phyloP scores from a whole-genome alignment of 2,329 filamentous ascomycete species.

The Daldinia eschscholtzii region DNA sequence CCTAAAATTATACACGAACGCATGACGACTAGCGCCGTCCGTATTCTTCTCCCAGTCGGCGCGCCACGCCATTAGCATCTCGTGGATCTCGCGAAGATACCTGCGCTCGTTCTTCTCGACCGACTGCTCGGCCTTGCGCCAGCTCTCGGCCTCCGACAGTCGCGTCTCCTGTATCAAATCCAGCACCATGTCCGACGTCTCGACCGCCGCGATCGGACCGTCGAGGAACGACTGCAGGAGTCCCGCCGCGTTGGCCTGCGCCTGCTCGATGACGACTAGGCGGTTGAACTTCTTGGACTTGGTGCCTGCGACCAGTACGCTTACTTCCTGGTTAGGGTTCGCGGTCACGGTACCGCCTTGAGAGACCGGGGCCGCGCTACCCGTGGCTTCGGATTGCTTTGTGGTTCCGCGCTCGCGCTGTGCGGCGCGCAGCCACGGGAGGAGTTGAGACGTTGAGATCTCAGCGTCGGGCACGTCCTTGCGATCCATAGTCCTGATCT shows the following conservation, averaged over 20 bases:
- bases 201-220: conserved; percentile 87
- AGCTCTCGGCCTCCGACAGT: conserved; percentile 84
- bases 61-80: conserved; percentile 76
- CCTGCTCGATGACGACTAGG: conserved; percentile 85
- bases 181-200: conserved; percentile 86
- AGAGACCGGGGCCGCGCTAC: conserved; percentile 26
- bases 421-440: conserved; percentile 84
- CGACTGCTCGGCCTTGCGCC: conserved; percentile 83
- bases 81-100: conserved; percentile 86
- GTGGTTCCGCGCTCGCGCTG: conserved; percentile 79
- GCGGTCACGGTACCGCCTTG: conserved; percentile 43
- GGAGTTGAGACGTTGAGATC: conserved; percentile 77
- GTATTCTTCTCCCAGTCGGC: conserved; percentile 63
- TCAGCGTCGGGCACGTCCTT: conserved; percentile 83
- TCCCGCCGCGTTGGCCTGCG: conserved; percentile 69
- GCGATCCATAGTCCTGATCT: conserved; percentile 81
- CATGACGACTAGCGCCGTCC: conserved; percentile 70
- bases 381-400: conserved; percentile 34
- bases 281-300: conserved; percentile 93
- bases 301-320: conserved; percentile 85
- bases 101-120: conserved; percentile 82
- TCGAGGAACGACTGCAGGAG: conserved; percentile 78
- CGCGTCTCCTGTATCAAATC: conserved; percentile 79
- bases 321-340: conserved; percentile 77
- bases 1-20: conserved; percentile 92